These are phyloP conservation scores for Chloris gayana DNA, from an alignment of 176 grass and related monocot genomes.

Conservation along the genomic window DNA sequence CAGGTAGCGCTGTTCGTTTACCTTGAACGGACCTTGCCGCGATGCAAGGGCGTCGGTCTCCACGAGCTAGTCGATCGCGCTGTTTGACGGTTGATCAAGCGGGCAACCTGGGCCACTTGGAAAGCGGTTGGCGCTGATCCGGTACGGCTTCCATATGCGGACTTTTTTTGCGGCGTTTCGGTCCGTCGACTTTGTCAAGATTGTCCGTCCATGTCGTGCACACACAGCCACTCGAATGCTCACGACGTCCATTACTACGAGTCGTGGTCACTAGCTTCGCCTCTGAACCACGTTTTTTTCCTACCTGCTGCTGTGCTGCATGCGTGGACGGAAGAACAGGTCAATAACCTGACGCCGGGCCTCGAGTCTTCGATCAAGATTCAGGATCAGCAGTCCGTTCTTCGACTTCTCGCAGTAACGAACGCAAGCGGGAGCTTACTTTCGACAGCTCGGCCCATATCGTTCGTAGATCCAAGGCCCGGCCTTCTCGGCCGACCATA, in stretches of 20 bases:
- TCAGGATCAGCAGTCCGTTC: not conserved
- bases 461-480: not conserved
- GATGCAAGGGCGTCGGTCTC: not conserved
- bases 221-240: not conserved
- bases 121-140: not conserved
- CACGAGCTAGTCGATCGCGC: not conserved
- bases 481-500: too few species aligned
- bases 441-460: too few species aligned
- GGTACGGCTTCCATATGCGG: not conserved
- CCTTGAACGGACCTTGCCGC: not conserved
- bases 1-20: not conserved
- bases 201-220: not conserved
- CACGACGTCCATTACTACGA: not conserved
- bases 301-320: not conserved
- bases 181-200: not conserved
- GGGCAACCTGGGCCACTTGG: not conserved
- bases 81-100: not conserved
- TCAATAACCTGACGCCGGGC: too few species aligned
- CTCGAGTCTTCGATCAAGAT: not conserved
- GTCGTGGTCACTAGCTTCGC: not conserved
- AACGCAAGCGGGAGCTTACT: too few species aligned
- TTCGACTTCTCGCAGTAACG: too few species aligned
- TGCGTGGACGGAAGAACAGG: not conserved
- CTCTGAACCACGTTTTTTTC: not conserved
- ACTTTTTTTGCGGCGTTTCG: not conserved